Evolutionary conservation across 2,329 filamentous ascomycete species (phyloP), one percentile per base, ranked within the genome.

Genomic region (Penicillium sp.): DNA sequence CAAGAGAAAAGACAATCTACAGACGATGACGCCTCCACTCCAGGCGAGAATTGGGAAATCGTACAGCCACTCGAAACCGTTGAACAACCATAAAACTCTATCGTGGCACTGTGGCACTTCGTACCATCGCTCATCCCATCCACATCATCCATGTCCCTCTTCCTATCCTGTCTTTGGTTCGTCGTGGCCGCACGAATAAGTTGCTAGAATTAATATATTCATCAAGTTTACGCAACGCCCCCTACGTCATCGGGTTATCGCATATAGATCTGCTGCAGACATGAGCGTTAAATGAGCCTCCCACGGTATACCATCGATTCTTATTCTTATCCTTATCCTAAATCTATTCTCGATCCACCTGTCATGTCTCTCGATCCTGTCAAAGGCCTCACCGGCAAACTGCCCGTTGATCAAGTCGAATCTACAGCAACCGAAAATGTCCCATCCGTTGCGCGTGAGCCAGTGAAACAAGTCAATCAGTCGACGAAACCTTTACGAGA

Each of bases 341-440:
- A 6, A 23, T 23, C 22, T 23, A 6, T 23, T 11, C 11, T 23
- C 23, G 6, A 27, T 8, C 16, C 14, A 17, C 27, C 38, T 11
- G 11, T 14, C 3, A 60, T 59, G 56, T 50, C 57, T 17, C 47
- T 60, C 35, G 47, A 55, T n/a, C 46, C 47, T 12, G 47, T 49
- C 32, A 52, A 50, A 11, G 46, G 54, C 22, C 38, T 58, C 14
- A 41, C 33, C 18, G 35, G 39, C n/a, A 49, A 46, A 30, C 32
- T 48, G 6, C 51, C 54, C 3, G 43, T 32, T 27, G 45, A 52
- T 29, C 37, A 51, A 44, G 28, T 44, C 32, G 20, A 44, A 39
- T 39, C 44, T 17, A 45, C 31, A 33, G 28, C 39, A 12, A 43
- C 35, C 32, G 43, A 48, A 13, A 48, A 45, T 11, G 42, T 45